Percentiles rank a stretch among this genome's conserved stretches.
Evolutionary conservation across 345 rosid genomes (phyloP).

Genomic region (Draba incana): DNA sequence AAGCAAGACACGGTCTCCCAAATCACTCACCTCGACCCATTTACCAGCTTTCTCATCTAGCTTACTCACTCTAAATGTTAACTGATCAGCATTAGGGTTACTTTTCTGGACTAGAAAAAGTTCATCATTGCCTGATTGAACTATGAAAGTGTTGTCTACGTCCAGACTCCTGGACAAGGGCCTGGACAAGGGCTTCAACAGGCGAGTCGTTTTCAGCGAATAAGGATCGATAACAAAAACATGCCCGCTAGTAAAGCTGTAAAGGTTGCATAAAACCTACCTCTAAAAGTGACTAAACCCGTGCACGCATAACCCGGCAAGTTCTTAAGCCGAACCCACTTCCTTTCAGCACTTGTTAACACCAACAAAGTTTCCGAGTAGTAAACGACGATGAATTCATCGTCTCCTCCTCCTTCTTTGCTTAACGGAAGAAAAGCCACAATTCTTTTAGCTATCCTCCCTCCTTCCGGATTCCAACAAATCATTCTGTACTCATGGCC

Average conservation of each 20-base stretch:
- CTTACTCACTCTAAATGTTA: not conserved
- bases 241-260: fast-evolving
- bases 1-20: not conserved
- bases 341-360: not conserved
- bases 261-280: not conserved
- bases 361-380: not conserved
- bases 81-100: not conserved
- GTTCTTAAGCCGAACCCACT: not conserved
- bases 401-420: not conserved
- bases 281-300: not conserved
- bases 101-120: not conserved
- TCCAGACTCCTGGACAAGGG: not conserved
- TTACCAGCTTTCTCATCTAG: not conserved
- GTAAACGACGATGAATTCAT: not conserved
- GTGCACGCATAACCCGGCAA: not conserved
- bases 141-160: not conserved
- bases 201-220: not conserved
- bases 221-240: not conserved
- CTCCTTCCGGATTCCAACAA: not conserved
- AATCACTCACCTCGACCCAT: not conserved
- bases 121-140: not conserved
- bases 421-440: not conserved
- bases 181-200: no score
- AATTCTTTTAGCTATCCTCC: not conserved
- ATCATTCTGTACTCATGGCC: not conserved